Conservation (phyloP, 2,329 filamentous ascomycete genomes). For the Phialophora verrucosa region DNA sequence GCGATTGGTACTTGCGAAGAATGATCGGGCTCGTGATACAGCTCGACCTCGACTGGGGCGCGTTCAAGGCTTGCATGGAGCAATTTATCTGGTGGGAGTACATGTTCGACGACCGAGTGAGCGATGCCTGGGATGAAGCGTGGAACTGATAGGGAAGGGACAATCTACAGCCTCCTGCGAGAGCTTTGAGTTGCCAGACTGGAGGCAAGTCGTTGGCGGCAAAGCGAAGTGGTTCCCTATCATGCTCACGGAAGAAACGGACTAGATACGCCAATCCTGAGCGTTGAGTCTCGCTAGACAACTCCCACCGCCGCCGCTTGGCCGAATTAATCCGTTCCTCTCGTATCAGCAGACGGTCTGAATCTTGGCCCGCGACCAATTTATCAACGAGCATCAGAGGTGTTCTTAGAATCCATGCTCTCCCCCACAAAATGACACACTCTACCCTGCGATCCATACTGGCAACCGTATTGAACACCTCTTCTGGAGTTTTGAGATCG, state of each 20-base stretch:
- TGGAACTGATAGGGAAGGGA: background rate
- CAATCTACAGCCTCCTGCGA: background rate
- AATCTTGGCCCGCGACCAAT: background rate
- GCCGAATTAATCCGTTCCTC: background rate
- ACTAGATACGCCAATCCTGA: background rate
- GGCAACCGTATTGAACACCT: too few species aligned
- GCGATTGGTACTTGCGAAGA: background rate
- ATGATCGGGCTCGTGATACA: background rate
- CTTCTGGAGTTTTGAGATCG: too few species aligned
- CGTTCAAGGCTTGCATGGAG: slow-evolving; percentile 3
- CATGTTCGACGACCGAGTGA: background rate
- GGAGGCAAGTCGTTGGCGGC: background rate
- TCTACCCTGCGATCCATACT: background rate
- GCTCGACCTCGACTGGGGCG: slow-evolving; percentile 1
- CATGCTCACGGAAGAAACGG: background rate
- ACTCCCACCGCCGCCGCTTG: background rate
- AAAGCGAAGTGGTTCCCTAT: background rate
- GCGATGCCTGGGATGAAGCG: background rate
- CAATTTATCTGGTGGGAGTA: slow-evolving; percentile 11
- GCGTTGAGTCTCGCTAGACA: background rate
- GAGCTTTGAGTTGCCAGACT: background rate
- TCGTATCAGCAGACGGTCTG: background rate
- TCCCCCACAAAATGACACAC: background rate
- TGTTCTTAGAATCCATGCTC: background rate
- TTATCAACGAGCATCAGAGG: background rate